Evolutionary conservation across 2,329 filamentous ascomycete species (phyloP), one percentile per base, ranked within the genome.

Genomic region (Arthrobotrys pseudoclavata): DNA sequence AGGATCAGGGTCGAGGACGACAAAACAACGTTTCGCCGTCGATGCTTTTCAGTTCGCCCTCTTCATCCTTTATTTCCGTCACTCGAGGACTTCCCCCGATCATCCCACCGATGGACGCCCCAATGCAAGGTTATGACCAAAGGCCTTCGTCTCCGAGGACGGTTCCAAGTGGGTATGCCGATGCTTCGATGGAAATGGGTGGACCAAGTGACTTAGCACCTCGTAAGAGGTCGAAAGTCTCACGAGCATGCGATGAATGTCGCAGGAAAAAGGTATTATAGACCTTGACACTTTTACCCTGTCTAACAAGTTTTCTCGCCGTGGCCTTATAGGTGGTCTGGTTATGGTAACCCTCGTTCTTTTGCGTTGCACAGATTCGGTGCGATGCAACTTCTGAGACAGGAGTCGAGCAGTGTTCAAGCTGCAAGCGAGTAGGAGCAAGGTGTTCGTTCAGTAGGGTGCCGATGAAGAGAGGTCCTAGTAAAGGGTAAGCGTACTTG

Each of bases 231-330:
- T 92, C 91, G 4, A 97, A 97, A 83, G 93, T 96, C 4, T 96
- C 93, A 10, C 88, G 93, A 42, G 94, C 93, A 1, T 97, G 93
- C 81, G 93, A 97, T 82, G 93, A 96, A 82, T 97, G 93, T 82
- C 88, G 94, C 50, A 88, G 93, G 69, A 96, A 96, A 84, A 96
- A 95, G 86, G 86, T 87, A 79, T 74, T 79, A 69, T 78, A 63
- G 50, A 40, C 83, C 63, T 80, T 75, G 69, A 67, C 37, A 55
- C 78, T 47, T 64, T 80, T 67, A 62, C 47, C 60, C 63, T 34
- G 62, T 76, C 66, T 53, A 31, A 71, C 77, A 66, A 48, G 60
- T 64, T 55, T 76, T 74, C 78, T 79, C 79, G 72, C 66, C 47
- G 66, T 69, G 69, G 79, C 57, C 31, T 61, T 79, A 71, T 74